phyloP scores from a whole-genome alignment of 306 rosid genomes.

The Betula pendula region DNA sequence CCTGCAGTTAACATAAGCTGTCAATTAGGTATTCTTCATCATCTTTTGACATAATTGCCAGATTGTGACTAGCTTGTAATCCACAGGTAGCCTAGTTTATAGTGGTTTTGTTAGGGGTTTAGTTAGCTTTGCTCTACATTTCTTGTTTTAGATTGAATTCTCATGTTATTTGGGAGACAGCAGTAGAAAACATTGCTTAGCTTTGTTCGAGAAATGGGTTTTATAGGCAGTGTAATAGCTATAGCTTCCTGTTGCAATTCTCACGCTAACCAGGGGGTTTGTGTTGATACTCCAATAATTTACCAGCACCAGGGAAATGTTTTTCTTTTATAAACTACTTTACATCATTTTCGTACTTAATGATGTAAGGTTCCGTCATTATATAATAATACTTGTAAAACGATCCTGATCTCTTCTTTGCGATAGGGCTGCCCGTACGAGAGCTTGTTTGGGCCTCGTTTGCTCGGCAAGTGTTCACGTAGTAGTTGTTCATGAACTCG shows the following conservation, averaged over 20 bases:
- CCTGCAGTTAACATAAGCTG: slow-evolving; percentile 28
- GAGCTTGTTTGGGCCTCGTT: too few species aligned
- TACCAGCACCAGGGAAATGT: background rate
- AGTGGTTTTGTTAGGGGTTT: slow-evolving; percentile 39
- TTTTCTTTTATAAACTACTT: background rate
- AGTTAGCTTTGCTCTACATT: slow-evolving; percentile 23
- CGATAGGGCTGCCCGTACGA: too few species aligned
- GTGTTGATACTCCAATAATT: background rate
- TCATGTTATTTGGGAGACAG: slow-evolving; percentile 34
- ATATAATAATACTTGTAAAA: background rate
- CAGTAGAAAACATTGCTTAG: slow-evolving; percentile 38
- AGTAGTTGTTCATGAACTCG: too few species aligned
- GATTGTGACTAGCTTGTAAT: slow-evolving; percentile 47
- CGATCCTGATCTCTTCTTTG: too few species aligned
- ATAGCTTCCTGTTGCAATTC: background rate
- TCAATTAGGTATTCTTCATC: slow-evolving; percentile 37
- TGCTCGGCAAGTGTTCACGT: too few species aligned
- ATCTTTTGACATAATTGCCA: slow-evolving; percentile 34
- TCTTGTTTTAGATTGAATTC: slow-evolving; percentile 39
- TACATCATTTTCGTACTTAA: background rate
- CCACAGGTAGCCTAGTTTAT: slow-evolving; percentile 41
- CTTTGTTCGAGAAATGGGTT: slow-evolving; percentile 34
- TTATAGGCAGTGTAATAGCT: slow-evolving; percentile 12
- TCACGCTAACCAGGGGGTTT: background rate
- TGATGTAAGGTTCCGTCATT: background rate